These are phyloP conservation scores for Prunus kanzakura DNA, from an alignment of 306 rosid species.

Conservation along the genomic window DNA sequence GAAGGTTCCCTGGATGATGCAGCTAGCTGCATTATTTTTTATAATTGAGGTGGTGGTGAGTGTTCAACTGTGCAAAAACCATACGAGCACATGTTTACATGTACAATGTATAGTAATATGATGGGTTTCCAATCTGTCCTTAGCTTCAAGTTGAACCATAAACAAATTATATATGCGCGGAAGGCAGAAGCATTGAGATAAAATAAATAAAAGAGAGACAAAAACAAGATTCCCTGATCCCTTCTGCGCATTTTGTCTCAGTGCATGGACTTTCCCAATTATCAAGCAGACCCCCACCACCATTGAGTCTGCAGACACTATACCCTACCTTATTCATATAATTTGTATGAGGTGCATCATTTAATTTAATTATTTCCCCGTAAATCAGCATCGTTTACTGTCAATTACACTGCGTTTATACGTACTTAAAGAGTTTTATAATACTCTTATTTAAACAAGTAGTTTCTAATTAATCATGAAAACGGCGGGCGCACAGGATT, in stretches of 20 bases:
- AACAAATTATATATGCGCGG: background rate
- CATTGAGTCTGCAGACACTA: background rate
- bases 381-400: background rate
- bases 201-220: conserved; percentile 5
- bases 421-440: background rate
- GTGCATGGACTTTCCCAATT: conserved; percentile 24
- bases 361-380: background rate
- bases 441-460: background rate
- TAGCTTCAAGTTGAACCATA: conserved; percentile 5
- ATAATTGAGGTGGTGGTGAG: too few relatives aligned
- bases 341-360: background rate
- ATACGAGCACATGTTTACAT: background rate
- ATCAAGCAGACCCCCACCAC: background rate
- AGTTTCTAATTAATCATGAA: background rate
- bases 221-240: conserved; percentile 49
- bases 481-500: background rate
- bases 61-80: background rate
- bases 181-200: background rate
- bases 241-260: conserved; percentile 32
- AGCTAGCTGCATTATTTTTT: too few relatives aligned
- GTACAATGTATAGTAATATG: background rate
- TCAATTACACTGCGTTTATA: too few relatives aligned
- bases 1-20: too few relatives aligned
- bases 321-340: background rate
- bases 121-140: background rate